Conservation (phyloP, 306 rosid genomes). For the Fragaria iinumae region DNA sequence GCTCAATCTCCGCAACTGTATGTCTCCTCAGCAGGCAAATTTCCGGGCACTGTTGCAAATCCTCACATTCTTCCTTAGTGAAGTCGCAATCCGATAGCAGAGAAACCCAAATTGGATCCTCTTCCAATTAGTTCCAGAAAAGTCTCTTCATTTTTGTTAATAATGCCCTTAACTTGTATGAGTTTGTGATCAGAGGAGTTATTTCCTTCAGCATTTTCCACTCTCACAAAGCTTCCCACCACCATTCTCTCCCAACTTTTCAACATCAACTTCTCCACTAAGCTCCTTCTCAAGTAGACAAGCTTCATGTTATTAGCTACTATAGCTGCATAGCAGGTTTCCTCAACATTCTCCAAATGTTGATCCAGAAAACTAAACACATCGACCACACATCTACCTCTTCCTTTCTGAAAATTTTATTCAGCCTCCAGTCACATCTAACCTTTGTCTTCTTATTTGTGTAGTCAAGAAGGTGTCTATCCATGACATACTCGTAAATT, state of each 20-base stretch:
- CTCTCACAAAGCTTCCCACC: neutral
- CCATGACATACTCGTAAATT: conserved; percentile 43
- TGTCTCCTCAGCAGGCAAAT: neutral
- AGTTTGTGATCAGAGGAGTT: neutral
- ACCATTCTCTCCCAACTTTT: neutral
- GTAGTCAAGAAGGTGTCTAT: conserved; percentile 39
- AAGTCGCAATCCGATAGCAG: conserved; percentile 57
- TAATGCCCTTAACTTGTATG: neutral
- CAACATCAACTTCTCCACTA: neutral
- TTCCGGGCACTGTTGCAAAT: neutral
- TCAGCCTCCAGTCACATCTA: conserved; percentile 48
- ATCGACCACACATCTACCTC: conserved; percentile 19
- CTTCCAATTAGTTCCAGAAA: conserved; percentile 42
- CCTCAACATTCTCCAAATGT: conserved; percentile 36
- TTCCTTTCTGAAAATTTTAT: conserved; percentile 45
- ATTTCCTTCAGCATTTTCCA: neutral
- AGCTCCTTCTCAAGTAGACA: neutral
- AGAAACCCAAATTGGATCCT: conserved; percentile 41
- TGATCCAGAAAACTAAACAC: conserved; percentile 33
- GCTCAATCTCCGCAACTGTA: neutral
- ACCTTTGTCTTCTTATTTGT: conserved; percentile 34
- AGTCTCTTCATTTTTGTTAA: conserved; percentile 4
- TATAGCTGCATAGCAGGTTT: conserved; percentile 17
- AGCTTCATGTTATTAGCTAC: neutral
- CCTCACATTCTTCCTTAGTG: conserved; percentile 44